Evolutionary conservation across 257 asterid species (phyloP).

Genomic region (Solanum stenotomum): DNA sequence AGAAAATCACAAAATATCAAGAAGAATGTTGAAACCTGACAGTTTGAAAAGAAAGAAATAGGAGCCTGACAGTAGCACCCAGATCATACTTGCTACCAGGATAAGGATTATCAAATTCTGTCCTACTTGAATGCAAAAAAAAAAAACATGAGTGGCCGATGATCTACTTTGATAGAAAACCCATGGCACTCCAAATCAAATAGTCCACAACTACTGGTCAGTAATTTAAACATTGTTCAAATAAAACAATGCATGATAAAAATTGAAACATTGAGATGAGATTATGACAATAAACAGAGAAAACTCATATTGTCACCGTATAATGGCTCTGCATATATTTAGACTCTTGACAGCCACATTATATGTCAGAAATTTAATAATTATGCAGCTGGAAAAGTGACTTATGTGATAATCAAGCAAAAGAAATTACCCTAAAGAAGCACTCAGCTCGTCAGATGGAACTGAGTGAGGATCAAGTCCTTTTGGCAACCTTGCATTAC

Average conservation of each 20-base stretch:
- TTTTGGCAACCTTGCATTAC: constrained; percentile 86
- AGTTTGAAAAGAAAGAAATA: background rate
- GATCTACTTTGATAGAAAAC: background rate
- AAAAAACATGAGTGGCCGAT: background rate
- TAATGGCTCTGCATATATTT: background rate
- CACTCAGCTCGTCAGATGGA: constrained; percentile 85
- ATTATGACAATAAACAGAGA: background rate
- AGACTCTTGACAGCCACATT: background rate
- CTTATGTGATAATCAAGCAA: background rate
- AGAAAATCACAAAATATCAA: background rate
- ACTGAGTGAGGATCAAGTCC: constrained; percentile 98
- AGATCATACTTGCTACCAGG: background rate
- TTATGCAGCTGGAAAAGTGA: background rate
- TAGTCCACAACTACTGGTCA: background rate
- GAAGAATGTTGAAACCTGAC: background rate
- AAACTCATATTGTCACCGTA: background rate
- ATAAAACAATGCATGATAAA: background rate
- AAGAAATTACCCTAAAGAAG: constrained; percentile 73
- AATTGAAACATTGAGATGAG: background rate
- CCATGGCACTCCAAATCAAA: background rate
- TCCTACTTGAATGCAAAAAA: background rate
- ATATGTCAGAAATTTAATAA: background rate
- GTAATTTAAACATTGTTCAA: background rate
- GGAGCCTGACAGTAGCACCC: background rate
- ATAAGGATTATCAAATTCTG: background rate